Conservation (phyloP, 2,329 filamentous ascomycete species). For the Pseudocercospora macadamiae region DNA sequence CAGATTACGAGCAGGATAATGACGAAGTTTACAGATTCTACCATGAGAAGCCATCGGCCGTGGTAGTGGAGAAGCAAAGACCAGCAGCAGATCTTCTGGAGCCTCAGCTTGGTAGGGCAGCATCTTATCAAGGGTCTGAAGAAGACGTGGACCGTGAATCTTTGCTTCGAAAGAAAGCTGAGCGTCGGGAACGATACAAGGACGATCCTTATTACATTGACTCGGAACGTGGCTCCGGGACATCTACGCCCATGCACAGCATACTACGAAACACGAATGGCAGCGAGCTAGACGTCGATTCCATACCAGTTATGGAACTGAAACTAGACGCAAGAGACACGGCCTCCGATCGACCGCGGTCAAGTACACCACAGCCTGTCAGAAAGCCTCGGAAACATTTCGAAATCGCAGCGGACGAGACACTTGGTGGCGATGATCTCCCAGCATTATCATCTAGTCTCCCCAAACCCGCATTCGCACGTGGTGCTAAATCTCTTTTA, state of each 20-base stretch:
- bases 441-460: conserved; percentile 22
- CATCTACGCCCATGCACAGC: conserved; percentile 76
- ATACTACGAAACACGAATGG: conserved; percentile 70
- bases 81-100: conserved; percentile 51
- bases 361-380: conserved; percentile 20
- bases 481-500: conserved; percentile 68
- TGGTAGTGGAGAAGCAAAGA: conserved; percentile 23
- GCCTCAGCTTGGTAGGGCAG: conserved; percentile 33
- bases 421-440: conserved; percentile 43
- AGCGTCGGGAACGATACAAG: conserved; percentile 78
- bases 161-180: conserved; percentile 71
- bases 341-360: conserved; percentile 12
- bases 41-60: conserved; percentile 43
- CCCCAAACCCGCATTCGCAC: conserved; percentile 37
- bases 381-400: conserved; percentile 42
- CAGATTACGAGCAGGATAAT: conserved; percentile 43
- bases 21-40: conserved; percentile 53
- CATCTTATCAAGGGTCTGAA: conserved; percentile 51
- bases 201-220: conserved; percentile 96
- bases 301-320: conserved; percentile 94
- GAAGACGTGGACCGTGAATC: conserved; percentile 72
- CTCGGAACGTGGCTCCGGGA: conserved; percentile 53
- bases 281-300: conserved; percentile 83
- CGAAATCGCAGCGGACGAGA: conserved; percentile 54
- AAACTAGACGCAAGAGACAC: conserved; percentile 61